phyloP scores from a whole-genome alignment of 805 yeast genomes.

The Candida wancherniae region DNA sequence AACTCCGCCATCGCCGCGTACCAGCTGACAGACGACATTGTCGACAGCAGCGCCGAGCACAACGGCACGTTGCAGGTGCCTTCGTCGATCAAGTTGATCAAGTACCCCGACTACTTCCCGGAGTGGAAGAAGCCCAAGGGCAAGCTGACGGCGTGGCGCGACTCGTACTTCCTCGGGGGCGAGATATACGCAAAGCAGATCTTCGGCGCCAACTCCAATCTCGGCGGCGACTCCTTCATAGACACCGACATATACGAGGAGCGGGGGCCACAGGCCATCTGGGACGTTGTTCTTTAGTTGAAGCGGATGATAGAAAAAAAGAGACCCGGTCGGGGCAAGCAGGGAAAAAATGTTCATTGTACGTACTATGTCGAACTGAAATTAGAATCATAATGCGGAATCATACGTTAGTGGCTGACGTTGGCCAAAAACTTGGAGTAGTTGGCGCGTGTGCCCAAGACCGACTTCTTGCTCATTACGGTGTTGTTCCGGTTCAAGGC shows the following conservation, averaged over 20 bases:
- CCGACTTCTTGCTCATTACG: slow-evolving; percentile 29
- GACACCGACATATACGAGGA: slow-evolving; percentile 69
- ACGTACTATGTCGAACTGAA: not conserved
- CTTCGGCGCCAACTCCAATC: slow-evolving; percentile 54
- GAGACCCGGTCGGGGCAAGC: slow-evolving; percentile 1
- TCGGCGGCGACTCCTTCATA: slow-evolving; percentile 58
- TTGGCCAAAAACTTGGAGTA: slow-evolving; percentile 36
- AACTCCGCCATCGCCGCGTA: slow-evolving; percentile 38
- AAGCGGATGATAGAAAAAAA: not conserved
- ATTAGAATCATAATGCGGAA: not conserved
- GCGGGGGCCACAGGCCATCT: slow-evolving; percentile 75
- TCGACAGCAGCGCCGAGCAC: slow-evolving; percentile 12
- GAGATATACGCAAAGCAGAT: slow-evolving; percentile 84
- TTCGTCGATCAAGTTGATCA: slow-evolving; percentile 59
- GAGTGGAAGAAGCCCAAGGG: slow-evolving; percentile 73
- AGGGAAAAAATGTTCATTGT: not conserved
- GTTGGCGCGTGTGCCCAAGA: slow-evolving; percentile 37
- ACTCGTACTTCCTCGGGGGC: slow-evolving; percentile 77
- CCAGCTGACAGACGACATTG: slow-evolving; percentile 38
- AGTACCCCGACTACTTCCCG: slow-evolving; percentile 87
- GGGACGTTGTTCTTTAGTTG: slow-evolving; percentile 47
- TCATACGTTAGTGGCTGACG: slow-evolving; percentile 13
- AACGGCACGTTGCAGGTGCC: slow-evolving; percentile 63
- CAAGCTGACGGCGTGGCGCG: slow-evolving; percentile 58
- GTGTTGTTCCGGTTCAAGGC: slow-evolving; percentile 25